Percentiles rank a stretch among this genome's conserved stretches.
These are phyloP conservation scores for Tolypocladium ophioglossoides DNA, from an alignment of 2,329 filamentous ascomycete genomes.

Conservation along the genomic window DNA sequence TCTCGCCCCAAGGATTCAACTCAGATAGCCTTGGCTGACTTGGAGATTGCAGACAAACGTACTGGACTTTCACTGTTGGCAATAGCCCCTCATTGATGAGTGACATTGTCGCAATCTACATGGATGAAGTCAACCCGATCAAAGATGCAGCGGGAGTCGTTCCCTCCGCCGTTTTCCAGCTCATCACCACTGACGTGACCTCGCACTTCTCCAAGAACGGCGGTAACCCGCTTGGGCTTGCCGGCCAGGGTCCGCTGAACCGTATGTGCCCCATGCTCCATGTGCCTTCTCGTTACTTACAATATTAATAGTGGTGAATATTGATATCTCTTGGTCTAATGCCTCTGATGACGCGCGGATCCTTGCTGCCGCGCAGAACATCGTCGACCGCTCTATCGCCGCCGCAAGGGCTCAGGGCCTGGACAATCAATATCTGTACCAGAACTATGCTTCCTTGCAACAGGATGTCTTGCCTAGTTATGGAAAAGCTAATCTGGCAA, in stretches of 20 bases:
- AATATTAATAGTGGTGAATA: conserved; percentile 9
- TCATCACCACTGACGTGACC: conserved; percentile 26
- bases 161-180: conserved; percentile 25
- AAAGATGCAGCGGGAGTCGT: conserved; percentile 11
- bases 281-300: neutral
- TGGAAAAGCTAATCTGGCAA: conserved; percentile 24
- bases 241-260: conserved; percentile 13
- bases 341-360: conserved; percentile 22
- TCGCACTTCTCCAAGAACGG: conserved; percentile 21
- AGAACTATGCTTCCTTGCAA: conserved; percentile 32
- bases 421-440: conserved; percentile 28
- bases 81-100: conserved; percentile 10
- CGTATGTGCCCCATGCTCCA: conserved; percentile 1
- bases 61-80: conserved; percentile 10
- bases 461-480: conserved; percentile 31
- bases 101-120: conserved; percentile 11
- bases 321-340: conserved; percentile 14
- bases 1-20: neutral
- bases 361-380: conserved; percentile 12
- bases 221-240: conserved; percentile 20
- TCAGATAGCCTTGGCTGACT: neutral
- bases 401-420: conserved; percentile 19
- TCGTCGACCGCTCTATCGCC: conserved; percentile 14
- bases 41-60: conserved; percentile 8
- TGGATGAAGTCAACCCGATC: conserved; percentile 10